Percentiles rank a stretch among this genome's conserved stretches.
phyloP scores from a whole-genome alignment of 805 yeast genomes.

The Sugiyamaella smithiae region DNA sequence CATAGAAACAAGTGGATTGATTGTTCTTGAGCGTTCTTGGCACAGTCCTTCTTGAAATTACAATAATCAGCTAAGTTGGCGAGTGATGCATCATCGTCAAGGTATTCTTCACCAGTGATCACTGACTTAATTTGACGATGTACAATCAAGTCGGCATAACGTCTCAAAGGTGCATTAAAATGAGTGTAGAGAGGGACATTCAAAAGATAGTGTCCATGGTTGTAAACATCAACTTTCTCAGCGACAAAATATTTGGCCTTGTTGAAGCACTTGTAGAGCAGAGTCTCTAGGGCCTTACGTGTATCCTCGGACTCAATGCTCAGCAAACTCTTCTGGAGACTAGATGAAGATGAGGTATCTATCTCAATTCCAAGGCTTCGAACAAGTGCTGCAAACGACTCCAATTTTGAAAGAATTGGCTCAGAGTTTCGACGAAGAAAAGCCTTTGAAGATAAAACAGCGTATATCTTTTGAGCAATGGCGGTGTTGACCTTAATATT shows the following conservation, averaged over 20 bases:
- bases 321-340: conserved; percentile 69
- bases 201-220: conserved; percentile 73
- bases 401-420: conserved; percentile 79
- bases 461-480: conserved; percentile 75
- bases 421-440: conserved; percentile 83
- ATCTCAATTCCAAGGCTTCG: conserved; percentile 50
- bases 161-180: conserved; percentile 85
- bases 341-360: conserved; percentile 70
- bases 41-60: conserved; percentile 93
- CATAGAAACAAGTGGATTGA: conserved; percentile 83
- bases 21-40: conserved; percentile 90
- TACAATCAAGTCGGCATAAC: conserved; percentile 89
- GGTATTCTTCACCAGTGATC: conserved; percentile 36
- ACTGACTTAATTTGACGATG: conserved; percentile 85
- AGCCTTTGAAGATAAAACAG: conserved; percentile 75
- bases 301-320: conserved; percentile 56
- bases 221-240: conserved; percentile 79
- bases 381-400: conserved; percentile 70
- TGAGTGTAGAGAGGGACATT: conserved; percentile 87
- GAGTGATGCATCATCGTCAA: conserved; percentile 50
- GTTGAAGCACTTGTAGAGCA: conserved; percentile 75
- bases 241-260: conserved; percentile 87
- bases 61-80: conserved; percentile 88
- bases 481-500: conserved; percentile 78
- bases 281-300: conserved; percentile 73